These are phyloP conservation scores for Lipomyces chichibuensis DNA, from an alignment of 805 yeast species.

Conservation along the genomic window DNA sequence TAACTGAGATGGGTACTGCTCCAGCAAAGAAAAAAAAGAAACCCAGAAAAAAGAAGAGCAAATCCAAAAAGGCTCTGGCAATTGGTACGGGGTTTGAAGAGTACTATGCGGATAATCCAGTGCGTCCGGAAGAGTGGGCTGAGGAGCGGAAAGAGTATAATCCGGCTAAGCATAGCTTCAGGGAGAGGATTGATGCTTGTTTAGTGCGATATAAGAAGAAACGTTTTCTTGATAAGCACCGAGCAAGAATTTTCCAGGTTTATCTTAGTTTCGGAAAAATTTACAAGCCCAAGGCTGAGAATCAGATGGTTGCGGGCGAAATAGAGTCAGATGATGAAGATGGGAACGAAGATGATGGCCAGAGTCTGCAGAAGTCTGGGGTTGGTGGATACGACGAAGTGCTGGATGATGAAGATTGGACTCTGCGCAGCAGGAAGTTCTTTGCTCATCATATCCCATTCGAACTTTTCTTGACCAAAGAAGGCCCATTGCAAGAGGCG, in stretches of 20 bases:
- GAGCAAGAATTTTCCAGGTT: slow-evolving; percentile 5
- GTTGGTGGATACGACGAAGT: slow-evolving; percentile 9
- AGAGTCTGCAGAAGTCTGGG: background rate
- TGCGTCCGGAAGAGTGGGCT: slow-evolving; percentile 10
- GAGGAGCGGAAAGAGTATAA: slow-evolving; percentile 8
- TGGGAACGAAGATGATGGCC: background rate
- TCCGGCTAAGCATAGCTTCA: background rate
- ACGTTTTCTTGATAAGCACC: slow-evolving; percentile 12
- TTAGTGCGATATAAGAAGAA: slow-evolving; percentile 1
- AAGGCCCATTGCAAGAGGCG: slow-evolving; percentile 6
- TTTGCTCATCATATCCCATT: slow-evolving; percentile 9
- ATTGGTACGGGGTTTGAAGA: slow-evolving; percentile 19
- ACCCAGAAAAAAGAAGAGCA: slow-evolving; percentile 8
- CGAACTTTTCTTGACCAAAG: background rate
- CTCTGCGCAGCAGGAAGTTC: background rate
- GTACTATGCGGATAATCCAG: slow-evolving; percentile 15
- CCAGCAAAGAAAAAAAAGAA: slow-evolving; percentile 8
- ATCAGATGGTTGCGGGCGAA: background rate
- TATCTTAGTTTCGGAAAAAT: slow-evolving; percentile 10
- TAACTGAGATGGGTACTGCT: background rate
- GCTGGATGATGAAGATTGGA: slow-evolving; percentile 4
- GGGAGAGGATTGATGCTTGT: slow-evolving; percentile 10
- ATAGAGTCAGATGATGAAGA: background rate
- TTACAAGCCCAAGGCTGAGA: slow-evolving; percentile 1
- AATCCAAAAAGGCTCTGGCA: slow-evolving; percentile 1